phyloP scores from a whole-genome alignment of 495 filamentous ascomycete genomes.

The Haplographium delicatum region DNA sequence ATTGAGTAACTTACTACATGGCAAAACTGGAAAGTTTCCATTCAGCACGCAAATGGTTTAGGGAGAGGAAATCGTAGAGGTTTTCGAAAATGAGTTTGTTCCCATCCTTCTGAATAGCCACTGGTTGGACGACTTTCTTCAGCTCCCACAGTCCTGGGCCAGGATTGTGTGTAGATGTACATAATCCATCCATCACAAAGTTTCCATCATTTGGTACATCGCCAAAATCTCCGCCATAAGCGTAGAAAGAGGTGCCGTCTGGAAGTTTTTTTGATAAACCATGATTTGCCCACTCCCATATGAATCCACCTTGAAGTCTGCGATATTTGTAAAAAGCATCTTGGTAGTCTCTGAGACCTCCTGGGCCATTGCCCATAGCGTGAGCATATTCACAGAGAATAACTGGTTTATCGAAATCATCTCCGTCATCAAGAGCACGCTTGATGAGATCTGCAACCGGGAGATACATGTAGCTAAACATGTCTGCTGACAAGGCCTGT shows the following conservation, averaged over 20 bases:
- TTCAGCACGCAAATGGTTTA: constrained; percentile 39
- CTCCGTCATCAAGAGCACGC: constrained; percentile 37
- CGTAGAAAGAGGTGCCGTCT: constrained; percentile 51
- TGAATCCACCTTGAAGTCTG: constrained; percentile 61
- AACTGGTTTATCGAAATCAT: constrained; percentile 47
- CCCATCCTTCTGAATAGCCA: constrained; percentile 31
- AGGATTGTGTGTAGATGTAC: constrained; percentile 51
- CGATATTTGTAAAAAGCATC: constrained; percentile 51
- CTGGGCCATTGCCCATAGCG: constrained; percentile 71
- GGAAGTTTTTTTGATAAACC: constrained; percentile 50
- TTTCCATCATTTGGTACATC: constrained; percentile 59
- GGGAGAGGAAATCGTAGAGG: constrained; percentile 44
- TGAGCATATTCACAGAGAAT: constrained; percentile 66
- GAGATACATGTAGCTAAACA: constrained; percentile 65
- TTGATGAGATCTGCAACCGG: constrained; percentile 43
- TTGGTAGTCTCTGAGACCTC: constrained; percentile 59
- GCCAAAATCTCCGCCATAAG: constrained; percentile 63
- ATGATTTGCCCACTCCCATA: constrained; percentile 74
- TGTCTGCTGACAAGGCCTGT: constrained; percentile 53
- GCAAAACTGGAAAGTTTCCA: constrained; percentile 13
- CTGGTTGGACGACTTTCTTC: constrained; percentile 55
- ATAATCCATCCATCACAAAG: constrained; percentile 64
- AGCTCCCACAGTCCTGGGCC: constrained; percentile 55
- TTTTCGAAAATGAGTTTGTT: constrained; percentile 37
- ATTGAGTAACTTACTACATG: too few relatives aligned